A percentile compares a stretch with the other conserved stretches of the same genome.
Conservation (phyloP, 129 eudicot genomes). For the Kitagawia praeruptora region DNA sequence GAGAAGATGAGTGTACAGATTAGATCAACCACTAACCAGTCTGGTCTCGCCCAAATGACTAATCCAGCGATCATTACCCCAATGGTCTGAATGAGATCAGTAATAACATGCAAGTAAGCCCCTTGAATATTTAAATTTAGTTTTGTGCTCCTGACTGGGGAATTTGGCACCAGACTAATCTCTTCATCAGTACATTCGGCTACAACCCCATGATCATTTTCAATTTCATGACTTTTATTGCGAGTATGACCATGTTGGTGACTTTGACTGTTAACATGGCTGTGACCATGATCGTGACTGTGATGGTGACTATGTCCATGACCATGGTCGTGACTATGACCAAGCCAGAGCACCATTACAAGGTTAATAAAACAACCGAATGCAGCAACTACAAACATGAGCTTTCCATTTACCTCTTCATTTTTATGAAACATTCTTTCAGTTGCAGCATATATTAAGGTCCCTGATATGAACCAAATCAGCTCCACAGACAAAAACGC, state of each 20-base stretch:
- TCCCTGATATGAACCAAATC: slow-evolving; percentile 69
- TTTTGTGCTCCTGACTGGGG: slow-evolving; percentile 16
- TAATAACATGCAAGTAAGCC: slow-evolving; percentile 67
- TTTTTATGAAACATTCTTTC: slow-evolving; percentile 41
- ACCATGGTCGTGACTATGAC: slow-evolving; percentile 40
- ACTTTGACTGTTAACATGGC: slow-evolving; percentile 12
- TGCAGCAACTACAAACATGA: slow-evolving; percentile 64
- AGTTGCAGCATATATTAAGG: slow-evolving; percentile 54
- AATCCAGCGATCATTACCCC: slow-evolving; percentile 73
- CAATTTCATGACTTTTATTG: not conserved
- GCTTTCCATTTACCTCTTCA: slow-evolving; percentile 41
- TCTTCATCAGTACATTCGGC: slow-evolving; percentile 25
- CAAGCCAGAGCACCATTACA: slow-evolving; percentile 53
- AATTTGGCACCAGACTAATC: slow-evolving; percentile 24
- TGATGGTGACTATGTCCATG: slow-evolving; percentile 18
- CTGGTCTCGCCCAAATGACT: slow-evolving; percentile 62
- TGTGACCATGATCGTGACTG: slow-evolving; percentile 18
- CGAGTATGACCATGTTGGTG: slow-evolving; percentile 16
- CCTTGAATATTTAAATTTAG: slow-evolving; percentile 63
- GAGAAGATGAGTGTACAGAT: slow-evolving; percentile 57
- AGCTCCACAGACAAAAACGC: slow-evolving; percentile 58
- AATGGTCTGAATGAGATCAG: slow-evolving; percentile 56
- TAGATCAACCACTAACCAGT: slow-evolving; percentile 61
- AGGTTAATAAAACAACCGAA: slow-evolving; percentile 60
- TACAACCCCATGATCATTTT: slow-evolving; percentile 12